phyloP scores from a whole-genome alignment of 148 eudicot genomes.

The Persicaria tinctoria region DNA sequence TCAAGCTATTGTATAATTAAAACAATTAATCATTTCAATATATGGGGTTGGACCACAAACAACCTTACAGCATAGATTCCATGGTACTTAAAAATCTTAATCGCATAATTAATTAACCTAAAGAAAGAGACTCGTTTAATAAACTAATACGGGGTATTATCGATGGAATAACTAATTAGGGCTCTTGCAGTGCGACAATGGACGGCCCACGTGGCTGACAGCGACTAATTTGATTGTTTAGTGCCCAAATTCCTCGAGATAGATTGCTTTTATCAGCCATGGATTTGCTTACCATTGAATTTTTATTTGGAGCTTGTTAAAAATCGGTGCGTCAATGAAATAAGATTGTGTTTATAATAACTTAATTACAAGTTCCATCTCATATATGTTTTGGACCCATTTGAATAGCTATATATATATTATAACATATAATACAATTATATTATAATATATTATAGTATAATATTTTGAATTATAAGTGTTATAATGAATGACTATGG shows the following conservation, averaged over 20 bases:
- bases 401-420: no score
- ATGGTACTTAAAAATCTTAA: constrained; percentile 1
- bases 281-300: constrained; percentile 2
- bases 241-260: not conserved
- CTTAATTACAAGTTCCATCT: no score
- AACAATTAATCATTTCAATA: not conserved
- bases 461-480: no score
- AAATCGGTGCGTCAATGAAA: no score
- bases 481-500: no score
- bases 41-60: not conserved
- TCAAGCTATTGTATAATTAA: not conserved
- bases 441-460: no score
- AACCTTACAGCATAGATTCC: constrained; percentile 16
- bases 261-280: constrained; percentile 8
- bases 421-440: no score
- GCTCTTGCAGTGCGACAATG: constrained; percentile 8
- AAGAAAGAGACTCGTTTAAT: constrained; percentile 3
- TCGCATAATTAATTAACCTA: constrained; percentile 9
- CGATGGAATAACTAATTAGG: not conserved
- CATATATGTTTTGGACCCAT: no score
- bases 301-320: not conserved
- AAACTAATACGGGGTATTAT: not conserved
- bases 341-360: no score
- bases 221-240: constrained; percentile 8
- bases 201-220: constrained; percentile 13